Conservation (phyloP, 345 rosid species). For the Hypericum androsaemum region DNA sequence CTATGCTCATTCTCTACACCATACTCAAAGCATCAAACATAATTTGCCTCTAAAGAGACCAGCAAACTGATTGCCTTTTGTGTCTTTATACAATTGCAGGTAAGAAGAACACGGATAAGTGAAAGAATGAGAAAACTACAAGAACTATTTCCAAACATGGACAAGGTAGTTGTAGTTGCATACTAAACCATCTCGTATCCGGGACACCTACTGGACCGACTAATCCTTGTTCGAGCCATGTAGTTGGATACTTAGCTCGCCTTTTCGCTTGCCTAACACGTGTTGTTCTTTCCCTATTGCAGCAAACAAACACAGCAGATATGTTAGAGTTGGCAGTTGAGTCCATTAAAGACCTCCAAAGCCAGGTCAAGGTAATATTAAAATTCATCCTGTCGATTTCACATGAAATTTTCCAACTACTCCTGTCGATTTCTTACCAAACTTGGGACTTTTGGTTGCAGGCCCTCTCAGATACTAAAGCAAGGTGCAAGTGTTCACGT, state of each 20-base stretch:
- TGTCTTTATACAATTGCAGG: constrained; percentile 20
- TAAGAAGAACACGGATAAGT: constrained; percentile 57
- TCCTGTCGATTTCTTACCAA: constrained; percentile 8
- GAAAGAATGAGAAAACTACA: constrained; percentile 59
- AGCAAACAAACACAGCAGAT: constrained; percentile 70
- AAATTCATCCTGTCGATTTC: constrained; percentile 2
- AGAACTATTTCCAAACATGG: constrained; percentile 55
- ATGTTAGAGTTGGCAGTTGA: constrained; percentile 72
- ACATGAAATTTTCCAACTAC: constrained; percentile 12
- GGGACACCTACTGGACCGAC: too few species aligned
- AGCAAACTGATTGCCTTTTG: too few species aligned
- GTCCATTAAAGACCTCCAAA: constrained; percentile 55
- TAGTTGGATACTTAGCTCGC: too few species aligned
- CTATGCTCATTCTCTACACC: neutral
- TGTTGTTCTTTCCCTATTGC: constrained; percentile 9
- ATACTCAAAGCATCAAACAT: too few species aligned
- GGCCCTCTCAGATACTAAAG: constrained; percentile 36
- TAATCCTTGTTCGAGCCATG: neutral
- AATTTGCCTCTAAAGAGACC: too few species aligned
- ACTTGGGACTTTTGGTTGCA: constrained; percentile 15
- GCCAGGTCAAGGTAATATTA: constrained; percentile 44
- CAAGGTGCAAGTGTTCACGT: constrained; percentile 42
- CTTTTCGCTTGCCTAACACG: neutral
- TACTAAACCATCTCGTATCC: too few species aligned
- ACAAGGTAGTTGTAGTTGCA: constrained; percentile 63